phyloP scores from a whole-genome alignment of 176 grass and related monocot genomes.

The sorghum (Sorghum bicolor) region DNA sequence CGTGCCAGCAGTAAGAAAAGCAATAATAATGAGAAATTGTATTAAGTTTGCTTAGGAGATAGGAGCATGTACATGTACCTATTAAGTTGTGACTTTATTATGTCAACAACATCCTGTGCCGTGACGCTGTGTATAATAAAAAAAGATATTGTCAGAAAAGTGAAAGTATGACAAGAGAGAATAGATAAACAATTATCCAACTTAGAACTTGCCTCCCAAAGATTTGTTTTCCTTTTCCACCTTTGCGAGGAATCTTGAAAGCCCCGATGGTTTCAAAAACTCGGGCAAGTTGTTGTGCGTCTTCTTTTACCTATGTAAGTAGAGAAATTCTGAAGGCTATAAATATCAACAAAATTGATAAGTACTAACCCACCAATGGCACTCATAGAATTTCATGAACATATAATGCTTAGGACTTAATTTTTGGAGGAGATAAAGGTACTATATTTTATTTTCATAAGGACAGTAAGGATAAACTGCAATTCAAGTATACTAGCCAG shows the following conservation, averaged over 20 bases:
- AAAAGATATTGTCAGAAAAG: not conserved
- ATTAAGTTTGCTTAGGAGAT: not conserved
- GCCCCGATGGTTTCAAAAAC: conserved; percentile 81
- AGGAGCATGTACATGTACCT: conserved; percentile 36
- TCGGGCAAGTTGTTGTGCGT: conserved; percentile 73
- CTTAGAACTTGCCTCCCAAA: conserved; percentile 71
- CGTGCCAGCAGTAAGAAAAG: conserved; percentile 16
- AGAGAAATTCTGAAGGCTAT: not conserved
- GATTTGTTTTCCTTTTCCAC: conserved; percentile 82
- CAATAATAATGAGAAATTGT: not conserved
- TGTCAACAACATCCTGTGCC: conserved; percentile 85
- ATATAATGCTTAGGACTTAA: not conserved
- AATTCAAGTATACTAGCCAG: not conserved
- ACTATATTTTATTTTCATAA: not conserved
- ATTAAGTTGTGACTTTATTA: conserved; percentile 83
- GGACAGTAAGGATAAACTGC: not conserved
- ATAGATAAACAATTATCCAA: not conserved
- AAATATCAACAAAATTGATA: not conserved
- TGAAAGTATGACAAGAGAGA: not conserved
- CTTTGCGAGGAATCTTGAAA: conserved; percentile 90
- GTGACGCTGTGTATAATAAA: conserved; percentile 58
- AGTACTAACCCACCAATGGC: not conserved
- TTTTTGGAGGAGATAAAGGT: not conserved
- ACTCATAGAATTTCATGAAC: not conserved
- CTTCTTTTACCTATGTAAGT: conserved; percentile 83